phyloP scores from a whole-genome alignment of 2,329 filamentous ascomycete species.

The Colletotrichum sp. region DNA sequence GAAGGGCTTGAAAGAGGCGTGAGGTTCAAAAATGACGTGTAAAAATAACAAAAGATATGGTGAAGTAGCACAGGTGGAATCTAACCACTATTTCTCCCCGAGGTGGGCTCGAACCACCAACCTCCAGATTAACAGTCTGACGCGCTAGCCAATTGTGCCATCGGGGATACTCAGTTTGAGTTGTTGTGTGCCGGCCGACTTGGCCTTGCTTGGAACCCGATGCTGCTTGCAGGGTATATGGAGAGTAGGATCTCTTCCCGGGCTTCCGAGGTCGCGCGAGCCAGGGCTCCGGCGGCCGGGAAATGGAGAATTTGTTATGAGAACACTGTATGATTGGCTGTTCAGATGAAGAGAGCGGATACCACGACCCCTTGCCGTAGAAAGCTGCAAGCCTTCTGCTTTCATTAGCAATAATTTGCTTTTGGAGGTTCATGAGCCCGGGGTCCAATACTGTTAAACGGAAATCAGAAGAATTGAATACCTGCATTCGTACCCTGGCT shows the following conservation, averaged over 20 bases:
- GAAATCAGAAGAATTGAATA: not conserved
- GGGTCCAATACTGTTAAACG: not conserved
- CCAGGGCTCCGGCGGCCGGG: not conserved
- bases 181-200: too few relatives aligned
- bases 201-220: not conserved
- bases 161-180: slow-evolving; percentile 4
- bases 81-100: slow-evolving; percentile 11
- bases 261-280: not conserved
- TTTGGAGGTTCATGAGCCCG: not conserved
- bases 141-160: slow-evolving; percentile 23
- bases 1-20: not conserved
- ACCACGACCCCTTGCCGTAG: not conserved
- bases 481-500: not conserved
- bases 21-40: not conserved
- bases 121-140: slow-evolving; percentile 23
- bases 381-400: not conserved
- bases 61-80: not conserved
- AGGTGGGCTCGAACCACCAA: slow-evolving; percentile 22
- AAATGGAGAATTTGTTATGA: not conserved
- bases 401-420: not conserved
- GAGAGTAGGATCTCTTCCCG: not conserved
- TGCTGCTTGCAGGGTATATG: not conserved
- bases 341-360: not conserved
- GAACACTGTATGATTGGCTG: not conserved
- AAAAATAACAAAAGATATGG: not conserved